Conservation (phyloP, 2,329 filamentous ascomycete species). For the Exserohilum rostratum region DNA sequence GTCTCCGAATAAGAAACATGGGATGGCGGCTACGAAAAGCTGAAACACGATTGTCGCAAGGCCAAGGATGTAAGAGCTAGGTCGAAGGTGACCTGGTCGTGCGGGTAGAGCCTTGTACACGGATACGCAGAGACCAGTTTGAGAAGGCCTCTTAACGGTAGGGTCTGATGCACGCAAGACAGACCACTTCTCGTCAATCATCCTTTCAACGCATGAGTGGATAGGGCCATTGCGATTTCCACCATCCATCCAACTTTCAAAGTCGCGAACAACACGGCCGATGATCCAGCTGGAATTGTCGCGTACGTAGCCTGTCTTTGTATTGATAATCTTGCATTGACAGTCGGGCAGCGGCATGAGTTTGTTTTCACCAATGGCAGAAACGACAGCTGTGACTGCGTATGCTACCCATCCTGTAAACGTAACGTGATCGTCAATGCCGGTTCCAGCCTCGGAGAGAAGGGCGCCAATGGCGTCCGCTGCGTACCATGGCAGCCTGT, state of each 20-base stretch:
- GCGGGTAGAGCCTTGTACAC: background rate
- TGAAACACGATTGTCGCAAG: conserved; percentile 14
- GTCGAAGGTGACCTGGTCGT: background rate
- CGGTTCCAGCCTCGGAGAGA: no score
- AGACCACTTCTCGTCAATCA: no score
- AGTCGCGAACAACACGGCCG: conserved; percentile 23
- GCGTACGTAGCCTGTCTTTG: conserved; percentile 12
- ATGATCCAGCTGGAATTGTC: conserved; percentile 22
- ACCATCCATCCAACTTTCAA: conserved; percentile 21
- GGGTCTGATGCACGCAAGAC: no score
- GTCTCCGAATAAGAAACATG: conserved; percentile 16
- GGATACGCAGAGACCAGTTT: conserved; percentile 1
- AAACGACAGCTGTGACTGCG: conserved; percentile 14
- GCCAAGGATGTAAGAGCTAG: conserved; percentile 12
- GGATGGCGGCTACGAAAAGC: conserved; percentile 17
- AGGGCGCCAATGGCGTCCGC: no score
- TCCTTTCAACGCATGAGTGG: no score
- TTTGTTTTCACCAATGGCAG: conserved; percentile 20
- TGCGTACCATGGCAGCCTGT: no score
- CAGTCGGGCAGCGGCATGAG: conserved; percentile 23
- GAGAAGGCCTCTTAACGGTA: no score
- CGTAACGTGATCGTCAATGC: no score
- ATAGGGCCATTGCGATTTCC: background rate
- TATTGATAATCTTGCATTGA: conserved; percentile 18
- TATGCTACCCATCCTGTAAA: conserved; percentile 20